phyloP scores from a whole-genome alignment of 306 rosid species.

The Fragaria ananassa region DNA sequence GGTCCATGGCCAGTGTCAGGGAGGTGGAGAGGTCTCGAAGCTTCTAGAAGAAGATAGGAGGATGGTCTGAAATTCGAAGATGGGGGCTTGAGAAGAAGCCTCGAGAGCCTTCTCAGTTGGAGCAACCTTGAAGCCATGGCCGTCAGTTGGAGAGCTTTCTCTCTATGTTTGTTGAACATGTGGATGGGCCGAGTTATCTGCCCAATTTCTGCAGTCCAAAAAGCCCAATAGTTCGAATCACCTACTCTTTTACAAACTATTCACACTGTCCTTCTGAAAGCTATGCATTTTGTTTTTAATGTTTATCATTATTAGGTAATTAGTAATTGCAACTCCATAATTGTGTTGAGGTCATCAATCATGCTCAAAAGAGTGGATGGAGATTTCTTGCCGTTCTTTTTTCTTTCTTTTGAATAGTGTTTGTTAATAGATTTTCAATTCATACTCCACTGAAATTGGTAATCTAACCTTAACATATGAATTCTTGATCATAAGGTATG shows the following conservation, averaged over 20 bases:
- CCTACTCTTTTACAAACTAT: too few relatives aligned
- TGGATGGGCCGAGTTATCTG: background rate
- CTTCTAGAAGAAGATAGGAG: conserved; percentile 33
- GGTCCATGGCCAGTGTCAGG: conserved; percentile 6
- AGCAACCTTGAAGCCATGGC: conserved; percentile 53
- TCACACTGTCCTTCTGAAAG: too few relatives aligned
- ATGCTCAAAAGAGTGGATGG: background rate
- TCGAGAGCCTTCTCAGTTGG: conserved; percentile 40
- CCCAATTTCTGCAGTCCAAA: background rate
- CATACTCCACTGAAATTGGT: background rate
- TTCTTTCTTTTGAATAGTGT: background rate
- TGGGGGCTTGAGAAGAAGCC: conserved; percentile 34
- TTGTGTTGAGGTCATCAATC: background rate
- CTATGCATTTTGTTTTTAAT: too few relatives aligned
- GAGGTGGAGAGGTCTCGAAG: conserved; percentile 17
- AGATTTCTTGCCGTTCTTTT: background rate
- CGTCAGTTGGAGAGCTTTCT: background rate
- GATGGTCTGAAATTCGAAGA: conserved; percentile 17
- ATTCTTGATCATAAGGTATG: background rate
- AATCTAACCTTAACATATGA: background rate
- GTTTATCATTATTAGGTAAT: background rate
- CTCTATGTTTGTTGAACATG: background rate
- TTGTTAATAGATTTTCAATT: background rate
- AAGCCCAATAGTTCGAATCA: background rate
- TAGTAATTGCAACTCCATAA: background rate